A percentile compares a stretch with the other conserved stretches of the same genome.
Conservation (phyloP, 768 basidiomycete species). For the Mycena vitilis region DNA sequence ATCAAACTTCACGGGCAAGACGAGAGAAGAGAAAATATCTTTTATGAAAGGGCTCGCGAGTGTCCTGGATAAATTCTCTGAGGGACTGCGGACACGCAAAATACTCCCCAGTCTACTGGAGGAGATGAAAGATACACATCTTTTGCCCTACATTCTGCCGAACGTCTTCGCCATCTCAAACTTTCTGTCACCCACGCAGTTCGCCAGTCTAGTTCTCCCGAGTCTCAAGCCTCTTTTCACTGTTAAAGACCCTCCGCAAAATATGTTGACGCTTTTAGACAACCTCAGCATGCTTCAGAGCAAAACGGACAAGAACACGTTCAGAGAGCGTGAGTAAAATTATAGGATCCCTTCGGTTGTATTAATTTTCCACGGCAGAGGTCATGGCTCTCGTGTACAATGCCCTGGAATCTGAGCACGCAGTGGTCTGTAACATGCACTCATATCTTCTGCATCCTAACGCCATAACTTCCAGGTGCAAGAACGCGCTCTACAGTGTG, state of each 20-base stretch:
- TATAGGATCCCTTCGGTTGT: slow-evolving; percentile 5
- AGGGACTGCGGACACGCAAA: slow-evolving; percentile 87
- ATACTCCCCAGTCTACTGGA: slow-evolving; percentile 93
- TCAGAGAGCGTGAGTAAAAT: slow-evolving; percentile 82
- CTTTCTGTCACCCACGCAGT: slow-evolving; percentile 81
- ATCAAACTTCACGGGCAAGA: slow-evolving; percentile 93
- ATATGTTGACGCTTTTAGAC: slow-evolving; percentile 93
- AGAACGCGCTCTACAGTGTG: slow-evolving; percentile 86
- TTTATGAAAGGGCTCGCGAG: slow-evolving; percentile 91
- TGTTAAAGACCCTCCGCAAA: slow-evolving; percentile 96
- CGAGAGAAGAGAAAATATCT: slow-evolving; percentile 94
- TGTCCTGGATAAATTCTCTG: slow-evolving; percentile 88
- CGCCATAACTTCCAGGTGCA: slow-evolving; percentile 71
- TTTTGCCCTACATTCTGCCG: slow-evolving; percentile 95
- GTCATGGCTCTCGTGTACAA: slow-evolving; percentile 97
- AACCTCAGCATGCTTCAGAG: slow-evolving; percentile 87
- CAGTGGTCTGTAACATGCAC: slow-evolving; percentile 57
- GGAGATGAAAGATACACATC: slow-evolving; percentile 96
- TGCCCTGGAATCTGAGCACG: slow-evolving; percentile 95
- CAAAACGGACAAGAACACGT: slow-evolving; percentile 88
- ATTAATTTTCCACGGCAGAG: slow-evolving; percentile 61
- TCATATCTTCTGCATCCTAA: slow-evolving; percentile 8
- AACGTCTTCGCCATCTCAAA: slow-evolving; percentile 93
- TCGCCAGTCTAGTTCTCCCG: slow-evolving; percentile 84
- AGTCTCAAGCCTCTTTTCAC: slow-evolving; percentile 90